Base-by-base conservation (phyloP, 2,329 filamentous ascomycete species). In the Calonectria hawksworthii region DNA sequence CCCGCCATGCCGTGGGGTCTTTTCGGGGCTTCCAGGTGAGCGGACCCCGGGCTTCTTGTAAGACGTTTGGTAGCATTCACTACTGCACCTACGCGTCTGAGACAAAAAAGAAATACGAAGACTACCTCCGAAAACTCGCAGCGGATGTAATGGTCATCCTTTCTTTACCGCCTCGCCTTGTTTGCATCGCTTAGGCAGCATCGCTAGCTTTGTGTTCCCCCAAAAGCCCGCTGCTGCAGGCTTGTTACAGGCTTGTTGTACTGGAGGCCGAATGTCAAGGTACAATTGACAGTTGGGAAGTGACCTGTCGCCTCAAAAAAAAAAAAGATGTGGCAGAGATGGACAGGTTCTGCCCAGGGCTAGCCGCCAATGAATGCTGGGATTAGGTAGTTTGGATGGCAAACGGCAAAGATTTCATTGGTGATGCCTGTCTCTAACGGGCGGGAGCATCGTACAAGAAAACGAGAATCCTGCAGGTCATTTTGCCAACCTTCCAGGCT, bases 1-100 rank as follows among this genome's bases (percentile, higher is more conserved):
- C 61, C 61, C 61, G 44, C 61, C 61, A 65, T 21, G 23, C 38
- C 38, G 61, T 41, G 61, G 61, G 61, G 61, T 47, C 38, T 30
- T 28, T 10, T 32, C 44, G 61, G 61, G 23, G 28, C 18, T 32
- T 28, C 18, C 16, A 23, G 18, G 16, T 26, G 16, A n/a, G 36
- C 56, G 21, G 26, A 26, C 36, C 26, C 7, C 28, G 16, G 38
- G 41, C 18, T 44, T 44, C n/a, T 23, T 50, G 38, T 50, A 65
- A 65, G 61, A 34, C 38, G 30, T 47, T 32, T 18, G 41, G 41
- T 61, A 23, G 34, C 14, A 38, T 36, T 61, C n/a, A 23, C 34
- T 38, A 41, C 23, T 41, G 36, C n/a, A 41, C 32, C 18, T 16
- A 21, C n/a, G 26, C 34, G 26, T n/a, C 56, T 9, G 32, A 28